phyloP scores from a whole-genome alignment of 192 early-diverging fungal genomes.

The Helicostylum pulchrum region DNA sequence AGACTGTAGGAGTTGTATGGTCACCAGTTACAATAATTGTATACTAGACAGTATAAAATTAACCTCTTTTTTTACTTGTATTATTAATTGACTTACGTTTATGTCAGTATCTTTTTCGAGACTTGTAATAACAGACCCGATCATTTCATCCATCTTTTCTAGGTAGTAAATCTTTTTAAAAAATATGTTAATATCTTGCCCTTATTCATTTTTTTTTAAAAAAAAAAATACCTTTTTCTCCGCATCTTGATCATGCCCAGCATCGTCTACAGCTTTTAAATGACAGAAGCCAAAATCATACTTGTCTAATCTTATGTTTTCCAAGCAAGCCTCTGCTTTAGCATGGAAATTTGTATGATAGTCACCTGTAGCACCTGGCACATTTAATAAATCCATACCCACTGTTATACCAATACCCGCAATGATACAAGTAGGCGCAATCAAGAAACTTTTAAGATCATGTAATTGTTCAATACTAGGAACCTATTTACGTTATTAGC shows the following conservation, averaged over 20 bases:
- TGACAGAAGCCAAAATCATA: slow-evolving; percentile 39
- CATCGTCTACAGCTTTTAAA: slow-evolving; percentile 39
- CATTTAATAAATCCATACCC: slow-evolving; percentile 31
- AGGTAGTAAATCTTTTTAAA: slow-evolving; percentile 3
- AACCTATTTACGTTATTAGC: slow-evolving; percentile 7
- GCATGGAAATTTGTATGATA: slow-evolving; percentile 28
- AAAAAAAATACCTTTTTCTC: slow-evolving; percentile 20
- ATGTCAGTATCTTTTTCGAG: neutral
- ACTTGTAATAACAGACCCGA: neutral
- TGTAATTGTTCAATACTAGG: slow-evolving; percentile 26
- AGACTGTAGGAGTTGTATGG: slow-evolving; percentile 34
- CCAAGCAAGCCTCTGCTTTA: slow-evolving; percentile 23
- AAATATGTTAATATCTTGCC: neutral
- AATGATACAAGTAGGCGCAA: slow-evolving; percentile 39
- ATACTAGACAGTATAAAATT: slow-evolving; percentile 10
- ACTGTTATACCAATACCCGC: slow-evolving; percentile 35
- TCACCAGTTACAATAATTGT: slow-evolving; percentile 33
- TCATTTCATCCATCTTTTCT: slow-evolving; percentile 19
- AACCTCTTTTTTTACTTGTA: neutral
- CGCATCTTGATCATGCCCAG: slow-evolving; percentile 30
- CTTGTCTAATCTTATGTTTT: neutral
- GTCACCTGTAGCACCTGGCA: slow-evolving; percentile 33
- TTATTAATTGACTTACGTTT: neutral
- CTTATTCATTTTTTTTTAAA: neutral
- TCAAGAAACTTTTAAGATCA: slow-evolving; percentile 25